Evolutionary conservation across 805 yeast genomes (phyloP).

Genomic region (Zygotorulaspora chibaensis): DNA sequence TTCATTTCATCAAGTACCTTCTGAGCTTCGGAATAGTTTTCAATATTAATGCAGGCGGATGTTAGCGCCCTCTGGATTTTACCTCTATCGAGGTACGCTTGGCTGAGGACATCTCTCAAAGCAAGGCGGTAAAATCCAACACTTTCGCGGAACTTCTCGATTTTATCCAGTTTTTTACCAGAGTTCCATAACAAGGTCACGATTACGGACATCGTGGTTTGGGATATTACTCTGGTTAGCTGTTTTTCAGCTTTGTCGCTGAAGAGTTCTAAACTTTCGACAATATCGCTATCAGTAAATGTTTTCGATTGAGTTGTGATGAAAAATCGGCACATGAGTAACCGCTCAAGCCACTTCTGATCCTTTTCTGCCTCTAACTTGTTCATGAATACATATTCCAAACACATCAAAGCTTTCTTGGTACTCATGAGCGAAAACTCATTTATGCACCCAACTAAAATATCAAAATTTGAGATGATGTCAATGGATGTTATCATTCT

Average conservation of each 20-base stretch:
- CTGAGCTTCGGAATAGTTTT: slow-evolving; percentile 21
- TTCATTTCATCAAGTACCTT: slow-evolving; percentile 25
- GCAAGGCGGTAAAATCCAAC: slow-evolving; percentile 29
- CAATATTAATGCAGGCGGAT: slow-evolving; percentile 26
- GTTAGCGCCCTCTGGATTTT: slow-evolving; percentile 39
- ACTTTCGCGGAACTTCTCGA: slow-evolving; percentile 18
- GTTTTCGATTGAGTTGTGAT: slow-evolving; percentile 26
- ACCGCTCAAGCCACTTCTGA: slow-evolving; percentile 27
- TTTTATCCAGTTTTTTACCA: slow-evolving; percentile 34
- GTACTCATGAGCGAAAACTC: slow-evolving; percentile 28
- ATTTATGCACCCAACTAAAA: slow-evolving; percentile 27
- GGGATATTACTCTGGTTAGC: slow-evolving; percentile 26
- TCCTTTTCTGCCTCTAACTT: slow-evolving; percentile 28
- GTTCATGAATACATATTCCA: slow-evolving; percentile 36
- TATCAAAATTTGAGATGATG: slow-evolving; percentile 20
- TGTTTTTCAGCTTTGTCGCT: slow-evolving; percentile 30
- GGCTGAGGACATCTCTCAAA: slow-evolving; percentile 23
- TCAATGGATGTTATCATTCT: slow-evolving; percentile 36
- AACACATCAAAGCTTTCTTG: slow-evolving; percentile 30
- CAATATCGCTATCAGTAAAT: slow-evolving; percentile 20
- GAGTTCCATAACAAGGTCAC: slow-evolving; percentile 40
- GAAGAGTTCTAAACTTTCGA: slow-evolving; percentile 21
- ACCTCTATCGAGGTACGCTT: slow-evolving; percentile 32
- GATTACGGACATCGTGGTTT: slow-evolving; percentile 31
- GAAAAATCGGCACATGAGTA: slow-evolving; percentile 28